Percentiles rank a stretch among this genome's conserved stretches.
These are phyloP conservation scores for Tylopilus vinaceipallidus DNA, from an alignment of 768 basidiomycete species.

Conservation along the genomic window DNA sequence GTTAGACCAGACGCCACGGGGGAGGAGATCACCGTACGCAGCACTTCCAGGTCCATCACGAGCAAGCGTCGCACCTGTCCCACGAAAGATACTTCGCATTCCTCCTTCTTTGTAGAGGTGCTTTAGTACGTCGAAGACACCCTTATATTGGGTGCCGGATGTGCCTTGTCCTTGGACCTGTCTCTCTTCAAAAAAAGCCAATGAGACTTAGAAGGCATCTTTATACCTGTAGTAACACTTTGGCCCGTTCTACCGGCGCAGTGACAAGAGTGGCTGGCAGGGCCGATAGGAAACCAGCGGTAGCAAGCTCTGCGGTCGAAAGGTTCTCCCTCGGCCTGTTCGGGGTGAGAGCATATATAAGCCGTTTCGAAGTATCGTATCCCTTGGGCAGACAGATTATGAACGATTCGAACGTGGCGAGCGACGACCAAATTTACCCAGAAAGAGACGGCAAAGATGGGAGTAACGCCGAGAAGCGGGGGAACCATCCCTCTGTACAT, in stretches of 20 bases:
- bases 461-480: constrained; percentile 91
- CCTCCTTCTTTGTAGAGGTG: constrained; percentile 95
- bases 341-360: constrained; percentile 81
- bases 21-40: constrained; percentile 56
- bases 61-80: constrained; percentile 88
- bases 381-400: constrained; percentile 49
- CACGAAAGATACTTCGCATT: constrained; percentile 85
- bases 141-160: constrained; percentile 72
- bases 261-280: constrained; percentile 88
- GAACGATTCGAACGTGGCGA: constrained; percentile 2
- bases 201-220: neutral
- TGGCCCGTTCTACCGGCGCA: constrained; percentile 96
- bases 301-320: constrained; percentile 76
- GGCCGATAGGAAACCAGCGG: constrained; percentile 93
- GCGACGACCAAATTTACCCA: constrained; percentile 57
- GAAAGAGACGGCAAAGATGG: constrained; percentile 97
- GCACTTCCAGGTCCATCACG: constrained; percentile 97
- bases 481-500: constrained; percentile 93
- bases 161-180: constrained; percentile 89
- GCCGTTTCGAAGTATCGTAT: constrained; percentile 88
- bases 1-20: neutral
- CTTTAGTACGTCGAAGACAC: constrained; percentile 86
- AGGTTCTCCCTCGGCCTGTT: constrained; percentile 62
- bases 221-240: constrained; percentile 86
- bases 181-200: constrained; percentile 17